Base-by-base conservation (phyloP, 1,139 yeast genomes). In the Saccharomyces hybrid region DNA sequence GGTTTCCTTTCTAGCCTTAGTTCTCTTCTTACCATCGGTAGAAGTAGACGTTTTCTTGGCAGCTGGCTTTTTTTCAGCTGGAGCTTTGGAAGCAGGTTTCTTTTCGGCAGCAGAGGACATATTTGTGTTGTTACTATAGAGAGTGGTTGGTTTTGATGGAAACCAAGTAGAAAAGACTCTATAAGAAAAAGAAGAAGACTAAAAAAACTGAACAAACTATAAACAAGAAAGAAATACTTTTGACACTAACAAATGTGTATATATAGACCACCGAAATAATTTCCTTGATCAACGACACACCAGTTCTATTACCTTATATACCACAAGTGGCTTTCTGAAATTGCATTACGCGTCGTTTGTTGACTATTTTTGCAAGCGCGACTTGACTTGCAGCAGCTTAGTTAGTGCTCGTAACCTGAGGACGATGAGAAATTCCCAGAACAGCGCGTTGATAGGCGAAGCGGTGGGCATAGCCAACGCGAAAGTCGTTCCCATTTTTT, bases 41-140 rank as follows among this genome's bases (percentile, higher is more conserved):
- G 82, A 72, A 55, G 81, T 70, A 66, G 91, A 81, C 70, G 96
- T 90, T 83, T 91, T 93, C 85, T 91, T 91, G 73, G 96, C 96
- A 67, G 88, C 89, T 74, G 90, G 89, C 80, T 89, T 90, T 86
- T 90, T 90, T 77, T 88, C 95, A 78, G 96, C 96, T 74, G 95
- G 96, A 69, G 96, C 96, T 81, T 91, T 91, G 69, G 96, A 90
- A 74, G 97, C 97, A 73, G 96, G 96, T 83, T 88, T 88, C 87
- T 90, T 89, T 79, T 89, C 96, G 76, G 95, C 91, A 79, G 88
- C 89, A 76, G 96, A 95, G 72, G 96, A 95, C 97, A 91, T 91
- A 4, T 4, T 1, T 11, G 2, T 29, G 34, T 29, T 29, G 3
- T 29, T 29, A 2, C 34, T 29, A 1, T 31, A 31, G 34, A 31